phyloP scores from a whole-genome alignment of 768 basidiomycete species.

The Boletellus emodensis region DNA sequence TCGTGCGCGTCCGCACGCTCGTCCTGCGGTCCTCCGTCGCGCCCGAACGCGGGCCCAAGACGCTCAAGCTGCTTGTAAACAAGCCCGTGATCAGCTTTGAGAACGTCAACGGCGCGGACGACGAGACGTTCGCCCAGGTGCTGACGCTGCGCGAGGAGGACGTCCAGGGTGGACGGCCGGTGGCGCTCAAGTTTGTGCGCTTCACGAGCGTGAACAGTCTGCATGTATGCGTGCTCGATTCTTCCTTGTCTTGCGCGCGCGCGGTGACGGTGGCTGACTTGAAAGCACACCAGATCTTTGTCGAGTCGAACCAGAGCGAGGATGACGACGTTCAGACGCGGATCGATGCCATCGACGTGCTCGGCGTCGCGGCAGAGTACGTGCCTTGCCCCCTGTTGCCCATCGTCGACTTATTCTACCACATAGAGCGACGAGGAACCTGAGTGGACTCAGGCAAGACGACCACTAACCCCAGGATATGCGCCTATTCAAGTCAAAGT shows the following conservation, averaged over 20 bases:
- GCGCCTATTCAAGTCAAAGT: no score
- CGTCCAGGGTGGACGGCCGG: conserved; percentile 38
- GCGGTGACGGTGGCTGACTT: conserved; percentile 1
- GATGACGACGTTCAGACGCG: conserved; percentile 52
- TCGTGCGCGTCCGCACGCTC: conserved; percentile 60
- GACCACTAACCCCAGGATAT: conserved; percentile 13
- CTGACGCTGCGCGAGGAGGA: conserved; percentile 50
- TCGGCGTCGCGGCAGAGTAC: conserved; percentile 57
- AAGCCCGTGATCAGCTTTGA: conserved; percentile 58
- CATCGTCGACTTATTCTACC: conserved; percentile 1
- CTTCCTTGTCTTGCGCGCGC: background rate
- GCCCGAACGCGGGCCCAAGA: conserved; percentile 49
- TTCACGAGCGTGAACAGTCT: conserved; percentile 67
- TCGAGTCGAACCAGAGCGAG: conserved; percentile 60
- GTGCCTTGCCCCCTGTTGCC: conserved; percentile 20
- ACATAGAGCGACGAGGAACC: conserved; percentile 34
- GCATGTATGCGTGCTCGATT: conserved; percentile 39
- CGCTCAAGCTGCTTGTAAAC: conserved; percentile 62
- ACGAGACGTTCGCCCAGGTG: conserved; percentile 53
- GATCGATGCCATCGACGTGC: conserved; percentile 63
- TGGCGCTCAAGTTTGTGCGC: conserved; percentile 59
- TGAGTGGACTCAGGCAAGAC: conserved; percentile 37
- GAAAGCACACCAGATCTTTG: conserved; percentile 50
- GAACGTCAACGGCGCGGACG: conserved; percentile 53
- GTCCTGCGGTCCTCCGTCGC: conserved; percentile 40